phyloP scores from a whole-genome alignment of 345 rosid genomes.

The Dovyalis caffra region DNA sequence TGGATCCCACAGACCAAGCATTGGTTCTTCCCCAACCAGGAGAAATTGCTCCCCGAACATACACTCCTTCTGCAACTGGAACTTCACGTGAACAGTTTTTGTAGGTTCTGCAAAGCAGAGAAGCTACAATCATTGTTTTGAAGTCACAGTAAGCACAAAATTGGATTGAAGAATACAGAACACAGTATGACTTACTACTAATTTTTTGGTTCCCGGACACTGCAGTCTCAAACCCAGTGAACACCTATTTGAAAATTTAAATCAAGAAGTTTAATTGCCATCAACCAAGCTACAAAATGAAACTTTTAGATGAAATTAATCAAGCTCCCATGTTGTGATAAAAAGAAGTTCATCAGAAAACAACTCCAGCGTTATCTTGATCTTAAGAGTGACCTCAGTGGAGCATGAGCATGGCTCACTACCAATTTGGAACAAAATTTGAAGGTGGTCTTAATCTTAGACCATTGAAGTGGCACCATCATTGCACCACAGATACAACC shows the following conservation, averaged over 20 bases:
- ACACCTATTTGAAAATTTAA: constrained; percentile 14
- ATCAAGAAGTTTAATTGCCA: too few species aligned
- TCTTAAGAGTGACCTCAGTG: background rate
- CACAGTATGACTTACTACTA: background rate
- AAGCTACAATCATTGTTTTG: background rate
- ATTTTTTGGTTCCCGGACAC: background rate
- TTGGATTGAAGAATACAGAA: background rate
- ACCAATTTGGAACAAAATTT: background rate
- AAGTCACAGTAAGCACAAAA: background rate
- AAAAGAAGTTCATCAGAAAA: background rate
- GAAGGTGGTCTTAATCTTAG: background rate
- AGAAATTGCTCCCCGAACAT: constrained; percentile 24
- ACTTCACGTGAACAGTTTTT: constrained; percentile 31
- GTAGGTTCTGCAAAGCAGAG: constrained; percentile 6
- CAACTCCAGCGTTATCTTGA: background rate
- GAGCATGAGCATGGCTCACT: background rate
- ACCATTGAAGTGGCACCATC: background rate
- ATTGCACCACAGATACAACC: background rate
- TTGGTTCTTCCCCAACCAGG: constrained; percentile 30
- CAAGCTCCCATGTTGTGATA: background rate
- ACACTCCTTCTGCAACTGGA: constrained; percentile 32
- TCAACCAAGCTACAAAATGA: too few species aligned
- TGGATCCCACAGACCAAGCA: constrained; percentile 36
- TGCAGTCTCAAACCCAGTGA: background rate
- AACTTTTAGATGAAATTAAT: background rate